Conservation (phyloP, 2,329 filamentous ascomycete genomes). For the Alternaria rosae region DNA sequence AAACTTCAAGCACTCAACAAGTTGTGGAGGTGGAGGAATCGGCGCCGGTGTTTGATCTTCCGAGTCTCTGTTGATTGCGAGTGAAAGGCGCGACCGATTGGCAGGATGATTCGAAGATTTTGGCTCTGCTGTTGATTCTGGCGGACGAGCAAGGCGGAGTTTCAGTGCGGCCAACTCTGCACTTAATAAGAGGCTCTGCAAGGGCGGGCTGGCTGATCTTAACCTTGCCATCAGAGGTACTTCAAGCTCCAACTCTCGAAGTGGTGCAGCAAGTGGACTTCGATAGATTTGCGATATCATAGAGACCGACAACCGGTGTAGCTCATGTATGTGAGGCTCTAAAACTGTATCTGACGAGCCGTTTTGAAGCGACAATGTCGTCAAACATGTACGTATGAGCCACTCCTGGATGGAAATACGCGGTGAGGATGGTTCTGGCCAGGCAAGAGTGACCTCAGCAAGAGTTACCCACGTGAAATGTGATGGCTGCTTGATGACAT, state of each 20-base stretch:
- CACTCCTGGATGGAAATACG: conserved; percentile 68
- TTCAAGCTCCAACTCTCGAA: conserved; percentile 74
- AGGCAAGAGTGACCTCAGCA: conserved; percentile 66
- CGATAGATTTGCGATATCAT: conserved; percentile 70
- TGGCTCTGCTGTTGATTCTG: conserved; percentile 28
- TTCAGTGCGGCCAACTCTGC: conserved; percentile 78
- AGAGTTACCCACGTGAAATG: conserved; percentile 75
- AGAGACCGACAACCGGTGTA: conserved; percentile 74
- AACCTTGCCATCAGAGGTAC: conserved; percentile 73
- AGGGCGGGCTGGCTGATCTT: conserved; percentile 63
- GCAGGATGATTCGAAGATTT: conserved; percentile 27
- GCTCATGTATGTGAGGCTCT: conserved; percentile 62
- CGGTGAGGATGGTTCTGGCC: conserved; percentile 57
- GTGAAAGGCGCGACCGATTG: conserved; percentile 41
- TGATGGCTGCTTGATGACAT: conserved; percentile 73
- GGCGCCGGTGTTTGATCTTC: conserved; percentile 44
- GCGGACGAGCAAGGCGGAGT: conserved; percentile 55
- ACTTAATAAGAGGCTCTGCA: conserved; percentile 80
- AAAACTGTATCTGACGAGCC: conserved; percentile 42
- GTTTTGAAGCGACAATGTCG: conserved; percentile 62
- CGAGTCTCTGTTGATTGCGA: conserved; percentile 39
- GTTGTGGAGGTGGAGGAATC: conserved; percentile 66
- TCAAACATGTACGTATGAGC: conserved; percentile 70
- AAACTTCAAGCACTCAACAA: conserved; percentile 85
- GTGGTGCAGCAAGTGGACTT: conserved; percentile 65